Conservation (phyloP, 345 rosid species). For the Acer saccharum region DNA sequence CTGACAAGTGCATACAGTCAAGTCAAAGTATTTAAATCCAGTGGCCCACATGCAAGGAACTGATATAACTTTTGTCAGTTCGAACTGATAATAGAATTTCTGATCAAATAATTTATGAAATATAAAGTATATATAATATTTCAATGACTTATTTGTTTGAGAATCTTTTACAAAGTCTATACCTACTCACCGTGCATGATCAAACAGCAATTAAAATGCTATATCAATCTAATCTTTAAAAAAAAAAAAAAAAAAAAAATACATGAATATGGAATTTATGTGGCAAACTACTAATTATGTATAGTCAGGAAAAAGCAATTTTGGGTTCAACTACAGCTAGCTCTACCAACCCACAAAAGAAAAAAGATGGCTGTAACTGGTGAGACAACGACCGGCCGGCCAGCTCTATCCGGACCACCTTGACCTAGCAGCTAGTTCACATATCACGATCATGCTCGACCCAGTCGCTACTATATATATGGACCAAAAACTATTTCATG, state of each 20-base stretch:
- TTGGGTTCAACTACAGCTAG: background rate
- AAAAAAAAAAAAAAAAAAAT: too few species aligned
- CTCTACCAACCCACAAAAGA: constrained; percentile 7
- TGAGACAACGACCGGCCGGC: constrained; percentile 12
- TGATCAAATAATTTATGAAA: too few species aligned
- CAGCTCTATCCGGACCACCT: too few species aligned
- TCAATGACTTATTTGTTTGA: background rate
- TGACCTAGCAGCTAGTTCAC: too few species aligned
- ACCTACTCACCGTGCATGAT: background rate
- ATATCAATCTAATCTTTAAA: too few species aligned
- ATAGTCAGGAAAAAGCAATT: background rate
- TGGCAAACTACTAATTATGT: background rate
- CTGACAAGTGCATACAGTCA: too few species aligned
- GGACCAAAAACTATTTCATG: background rate
- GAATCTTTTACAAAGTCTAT: constrained; percentile 8
- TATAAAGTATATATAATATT: too few species aligned
- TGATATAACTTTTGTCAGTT: too few species aligned
- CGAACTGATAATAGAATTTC: too few species aligned
- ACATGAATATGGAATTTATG: background rate
- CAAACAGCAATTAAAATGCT: background rate
- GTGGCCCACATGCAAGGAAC: too few species aligned
- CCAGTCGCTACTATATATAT: background rate
- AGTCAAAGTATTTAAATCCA: too few species aligned
- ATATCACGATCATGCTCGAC: background rate
- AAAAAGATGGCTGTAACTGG: background rate